Percentiles rank a stretch among this genome's conserved stretches.
Evolutionary conservation across 2,329 filamentous ascomycete genomes (phyloP).

Genomic region (Stachybotrys elegans): DNA sequence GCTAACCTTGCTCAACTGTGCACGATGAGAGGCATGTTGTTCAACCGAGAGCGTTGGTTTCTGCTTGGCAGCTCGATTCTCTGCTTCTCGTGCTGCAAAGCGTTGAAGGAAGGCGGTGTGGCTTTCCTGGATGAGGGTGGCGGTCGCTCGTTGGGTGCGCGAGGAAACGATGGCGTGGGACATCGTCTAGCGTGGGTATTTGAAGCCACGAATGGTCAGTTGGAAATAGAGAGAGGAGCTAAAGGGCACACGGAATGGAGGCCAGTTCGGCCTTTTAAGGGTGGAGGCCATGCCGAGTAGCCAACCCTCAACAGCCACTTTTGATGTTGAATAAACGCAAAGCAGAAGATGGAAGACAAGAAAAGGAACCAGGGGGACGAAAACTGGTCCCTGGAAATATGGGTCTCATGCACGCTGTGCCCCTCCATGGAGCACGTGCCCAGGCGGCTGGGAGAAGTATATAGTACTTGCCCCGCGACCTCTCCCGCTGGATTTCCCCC

Average conservation of each 20-base stretch:
- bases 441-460: not conserved
- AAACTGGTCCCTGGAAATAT: not conserved
- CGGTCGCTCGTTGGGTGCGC: too few relatives aligned
- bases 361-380: not conserved
- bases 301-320: not conserved
- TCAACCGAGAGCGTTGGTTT: conserved; percentile 13
- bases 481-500: conserved; percentile 1
- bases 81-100: conserved; percentile 3
- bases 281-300: not conserved
- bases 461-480: conserved; percentile 4
- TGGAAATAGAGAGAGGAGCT: not conserved
- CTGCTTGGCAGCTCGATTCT: conserved; percentile 7
- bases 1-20: conserved; percentile 11
- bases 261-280: not conserved
- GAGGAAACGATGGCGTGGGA: too few relatives aligned
- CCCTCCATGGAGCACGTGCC: not conserved
- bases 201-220: not conserved
- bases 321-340: not conserved
- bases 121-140: conserved; percentile 6
- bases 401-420: not conserved
- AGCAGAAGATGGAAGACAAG: not conserved
- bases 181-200: too few relatives aligned
- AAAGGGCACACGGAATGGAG: not conserved
- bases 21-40: conserved; percentile 12
- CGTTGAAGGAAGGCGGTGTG: conserved; percentile 8